phyloP scores from a whole-genome alignment of 2,329 filamentous ascomycete species.

The Metarhizium humberi region DNA sequence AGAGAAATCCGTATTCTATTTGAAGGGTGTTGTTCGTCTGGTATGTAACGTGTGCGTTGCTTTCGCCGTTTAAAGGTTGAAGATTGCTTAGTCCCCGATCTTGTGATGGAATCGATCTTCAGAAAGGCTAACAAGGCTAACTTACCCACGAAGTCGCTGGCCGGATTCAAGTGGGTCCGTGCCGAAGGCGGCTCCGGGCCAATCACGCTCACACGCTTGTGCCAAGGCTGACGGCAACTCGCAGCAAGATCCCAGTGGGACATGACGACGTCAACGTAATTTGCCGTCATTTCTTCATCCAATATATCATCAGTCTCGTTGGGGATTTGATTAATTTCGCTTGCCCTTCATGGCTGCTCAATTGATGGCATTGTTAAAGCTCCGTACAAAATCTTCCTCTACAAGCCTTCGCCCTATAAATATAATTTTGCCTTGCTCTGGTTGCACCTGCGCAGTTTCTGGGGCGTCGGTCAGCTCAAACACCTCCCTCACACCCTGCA shows the following conservation, averaged over 20 bases:
- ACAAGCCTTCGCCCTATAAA: constrained; percentile 51
- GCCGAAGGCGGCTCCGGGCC: constrained; percentile 19
- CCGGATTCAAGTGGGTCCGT: constrained; percentile 31
- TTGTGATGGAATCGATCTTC: constrained; percentile 6
- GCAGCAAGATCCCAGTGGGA: neutral
- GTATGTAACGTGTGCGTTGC: neutral
- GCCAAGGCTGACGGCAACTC: constrained; percentile 12
- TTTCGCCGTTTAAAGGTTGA: neutral
- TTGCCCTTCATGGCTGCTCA: constrained; percentile 3
- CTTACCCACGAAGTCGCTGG: constrained; percentile 15
- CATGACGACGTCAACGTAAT: no score
- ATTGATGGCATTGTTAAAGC: constrained; percentile 21
- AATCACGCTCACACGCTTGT: constrained; percentile 14
- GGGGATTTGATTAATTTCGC: neutral
- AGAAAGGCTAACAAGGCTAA: constrained; percentile 17
- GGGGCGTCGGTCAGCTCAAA: constrained; percentile 77
- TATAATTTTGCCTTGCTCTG: constrained; percentile 47
- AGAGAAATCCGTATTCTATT: neutral
- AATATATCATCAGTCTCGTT: neutral
- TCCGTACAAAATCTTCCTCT: constrained; percentile 41
- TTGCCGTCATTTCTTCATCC: no score
- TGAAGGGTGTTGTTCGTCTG: neutral
- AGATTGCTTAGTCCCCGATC: neutral
- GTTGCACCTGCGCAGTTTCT: constrained; percentile 17
- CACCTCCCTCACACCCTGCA: constrained; percentile 87